Evolutionary conservation across 805 yeast species (phyloP), one percentile per base, ranked within the genome.

Genomic region (Suhomyces pyralidae): DNA sequence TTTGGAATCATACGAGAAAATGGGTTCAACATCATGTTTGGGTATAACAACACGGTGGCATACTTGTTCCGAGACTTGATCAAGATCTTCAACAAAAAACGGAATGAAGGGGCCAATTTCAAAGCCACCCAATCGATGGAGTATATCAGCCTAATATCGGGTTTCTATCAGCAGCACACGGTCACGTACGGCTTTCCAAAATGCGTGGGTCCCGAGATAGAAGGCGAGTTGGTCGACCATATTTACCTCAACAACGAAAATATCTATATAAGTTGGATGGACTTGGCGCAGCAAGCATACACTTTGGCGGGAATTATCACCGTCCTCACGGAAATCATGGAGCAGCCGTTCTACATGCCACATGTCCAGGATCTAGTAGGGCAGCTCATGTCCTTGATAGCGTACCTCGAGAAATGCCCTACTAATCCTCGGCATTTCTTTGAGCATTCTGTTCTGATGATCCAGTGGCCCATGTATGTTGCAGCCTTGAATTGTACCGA

Each of bases 391-490:
- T 9, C 61, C 26, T 40, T 61, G 32, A 57, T 69, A 7, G 51
- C 61, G 10, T 66, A 65, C 50, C 56, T 70, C 28, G 58, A 58
- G 10, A 56, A 55, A 15, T 57, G 61, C 19, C 55, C 51, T 2
- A 53, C 58, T 10, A 60, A 60, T 15, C 53, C 57, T 3, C 61
- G 58, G n/a, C 56, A 50, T 19, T 60, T 56, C 26, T 60, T 61
- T 44, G 57, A 67, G 57, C 61, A 64, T 58, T 55, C 74, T 49
- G 65, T 81, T 34, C 69, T 81, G 74, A 69, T 81, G 74, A 61
- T 81, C 22, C 86, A 82, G 60, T 78, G 84, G 81, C 81, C 86
- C 0, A 68, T 82, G 70, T 65, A 74, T 46, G 70, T 76, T 12
- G 80, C 81, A 1, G 88, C 85, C 0, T 45, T 73, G 49, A 76